A percentile compares a stretch with the other conserved stretches of the same genome.
phyloP scores from a whole-genome alignment of 768 basidiomycete genomes.

The Boletus vermiculosoides region DNA sequence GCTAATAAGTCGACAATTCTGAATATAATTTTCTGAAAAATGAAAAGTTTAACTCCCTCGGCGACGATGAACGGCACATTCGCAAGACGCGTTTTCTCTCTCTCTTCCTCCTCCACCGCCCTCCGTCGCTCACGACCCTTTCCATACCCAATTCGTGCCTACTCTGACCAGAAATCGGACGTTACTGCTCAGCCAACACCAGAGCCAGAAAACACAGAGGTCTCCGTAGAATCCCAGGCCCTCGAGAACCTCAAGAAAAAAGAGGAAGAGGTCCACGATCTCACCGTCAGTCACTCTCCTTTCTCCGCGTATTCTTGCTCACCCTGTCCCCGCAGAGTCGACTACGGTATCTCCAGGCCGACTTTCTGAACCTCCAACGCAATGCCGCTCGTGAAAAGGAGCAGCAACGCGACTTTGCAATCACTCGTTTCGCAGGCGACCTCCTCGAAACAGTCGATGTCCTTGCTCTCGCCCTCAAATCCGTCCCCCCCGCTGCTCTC shows the following conservation, averaged over 20 bases:
- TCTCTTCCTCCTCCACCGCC: conserved; percentile 42
- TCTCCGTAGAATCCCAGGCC: conserved; percentile 38
- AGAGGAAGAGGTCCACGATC: conserved; percentile 76
- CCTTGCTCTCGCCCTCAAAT: conserved; percentile 78
- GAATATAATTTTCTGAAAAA: too few species aligned
- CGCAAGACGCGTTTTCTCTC: conserved; percentile 54
- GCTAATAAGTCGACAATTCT: neutral
- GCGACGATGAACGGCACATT: conserved; percentile 50
- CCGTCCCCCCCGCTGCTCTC: conserved; percentile 58
- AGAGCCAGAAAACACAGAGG: conserved; percentile 20
- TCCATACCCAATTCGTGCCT: conserved; percentile 41
- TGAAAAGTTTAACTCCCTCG: too few species aligned
- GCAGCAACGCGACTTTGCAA: conserved; percentile 91
- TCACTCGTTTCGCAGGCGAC: conserved; percentile 87
- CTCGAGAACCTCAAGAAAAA: conserved; percentile 71
- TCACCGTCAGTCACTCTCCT: conserved; percentile 58
- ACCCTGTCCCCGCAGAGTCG: conserved; percentile 58
- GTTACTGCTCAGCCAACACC: conserved; percentile 14
- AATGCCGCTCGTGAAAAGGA: conserved; percentile 89
- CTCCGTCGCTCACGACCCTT: conserved; percentile 39
- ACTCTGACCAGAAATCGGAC: conserved; percentile 53
- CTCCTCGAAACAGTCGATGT: conserved; percentile 91
- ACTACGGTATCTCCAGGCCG: conserved; percentile 89
- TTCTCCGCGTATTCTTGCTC: conserved; percentile 4
- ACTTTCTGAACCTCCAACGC: conserved; percentile 93